Conservation (phyloP, 768 basidiomycete genomes). For the Psilocybe tampanensis region DNA sequence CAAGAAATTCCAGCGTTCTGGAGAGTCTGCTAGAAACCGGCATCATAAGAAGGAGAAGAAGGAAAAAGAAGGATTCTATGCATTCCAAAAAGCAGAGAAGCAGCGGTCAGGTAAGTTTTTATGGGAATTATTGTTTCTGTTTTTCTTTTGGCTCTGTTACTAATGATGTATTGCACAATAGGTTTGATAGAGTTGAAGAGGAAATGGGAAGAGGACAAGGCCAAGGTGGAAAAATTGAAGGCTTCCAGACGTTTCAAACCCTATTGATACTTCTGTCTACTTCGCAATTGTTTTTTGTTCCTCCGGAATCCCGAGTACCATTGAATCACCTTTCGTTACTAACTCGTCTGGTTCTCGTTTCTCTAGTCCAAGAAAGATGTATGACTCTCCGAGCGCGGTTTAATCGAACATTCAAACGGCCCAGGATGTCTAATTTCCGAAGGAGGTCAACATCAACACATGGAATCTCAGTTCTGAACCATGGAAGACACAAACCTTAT, state of each 20-base stretch:
- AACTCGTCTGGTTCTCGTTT: not conserved
- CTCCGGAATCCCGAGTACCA: not conserved
- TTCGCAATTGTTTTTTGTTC: not conserved
- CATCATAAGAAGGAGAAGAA: slow-evolving; percentile 59
- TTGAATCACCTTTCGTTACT: not conserved
- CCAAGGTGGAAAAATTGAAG: slow-evolving; percentile 79
- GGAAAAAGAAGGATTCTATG: slow-evolving; percentile 82
- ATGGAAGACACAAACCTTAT: slow-evolving; percentile 21
- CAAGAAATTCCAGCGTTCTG: slow-evolving; percentile 66
- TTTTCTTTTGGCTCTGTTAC: not conserved
- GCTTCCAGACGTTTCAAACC: slow-evolving; percentile 84
- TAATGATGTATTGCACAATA: slow-evolving; percentile 26
- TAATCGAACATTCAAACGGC: slow-evolving; percentile 27
- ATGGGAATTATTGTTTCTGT: not conserved
- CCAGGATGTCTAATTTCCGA: slow-evolving; percentile 21
- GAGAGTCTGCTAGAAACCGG: slow-evolving; percentile 48
- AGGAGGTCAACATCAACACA: not conserved
- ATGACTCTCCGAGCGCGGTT: slow-evolving; percentile 22
- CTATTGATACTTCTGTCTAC: slow-evolving; percentile 50
- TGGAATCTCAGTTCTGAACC: not conserved
- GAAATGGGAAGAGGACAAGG: slow-evolving; percentile 89
- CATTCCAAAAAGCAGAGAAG: slow-evolving; percentile 89
- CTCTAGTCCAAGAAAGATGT: slow-evolving; percentile 15
- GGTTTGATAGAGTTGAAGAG: slow-evolving; percentile 74
- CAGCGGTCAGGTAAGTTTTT: slow-evolving; percentile 71